Evolutionary conservation across 306 rosid species (phyloP).

Genomic region (Parietaria judaica): DNA sequence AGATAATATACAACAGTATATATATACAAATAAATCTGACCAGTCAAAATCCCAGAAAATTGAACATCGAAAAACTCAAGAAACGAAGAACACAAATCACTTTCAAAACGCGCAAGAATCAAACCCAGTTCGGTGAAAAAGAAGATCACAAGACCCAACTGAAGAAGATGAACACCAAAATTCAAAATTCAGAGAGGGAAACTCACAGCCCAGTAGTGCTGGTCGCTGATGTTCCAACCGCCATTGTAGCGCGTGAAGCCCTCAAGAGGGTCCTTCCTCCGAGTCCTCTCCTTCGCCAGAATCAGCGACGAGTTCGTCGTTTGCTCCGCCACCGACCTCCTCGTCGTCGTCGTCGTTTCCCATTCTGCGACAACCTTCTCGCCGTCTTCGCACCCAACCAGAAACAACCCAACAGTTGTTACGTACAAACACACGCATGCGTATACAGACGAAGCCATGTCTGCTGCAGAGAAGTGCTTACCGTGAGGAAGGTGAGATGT

Average conservation of each 20-base stretch:
- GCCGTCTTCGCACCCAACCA: conserved; percentile 11
- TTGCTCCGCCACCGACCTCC: conserved; percentile 38
- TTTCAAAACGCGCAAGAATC: not conserved
- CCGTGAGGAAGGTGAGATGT: not conserved
- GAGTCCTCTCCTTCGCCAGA: conserved; percentile 50
- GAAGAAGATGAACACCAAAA: not conserved
- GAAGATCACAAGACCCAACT: too few species aligned
- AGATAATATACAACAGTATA: not conserved
- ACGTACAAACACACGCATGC: too few species aligned
- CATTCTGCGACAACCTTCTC: conserved; percentile 23
- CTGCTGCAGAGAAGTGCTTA: not conserved
- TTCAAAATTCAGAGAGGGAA: not conserved
- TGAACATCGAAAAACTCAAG: not conserved
- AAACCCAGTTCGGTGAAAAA: not conserved
- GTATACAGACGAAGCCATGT: not conserved
- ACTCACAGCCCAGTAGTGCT: conserved; percentile 51
- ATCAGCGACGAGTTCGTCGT: conserved; percentile 33
- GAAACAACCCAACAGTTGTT: not conserved
- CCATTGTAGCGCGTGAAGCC: conserved; percentile 42
- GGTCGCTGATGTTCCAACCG: conserved; percentile 69
- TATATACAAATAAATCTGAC: not conserved
- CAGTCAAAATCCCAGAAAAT: too few species aligned
- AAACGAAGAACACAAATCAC: not conserved
- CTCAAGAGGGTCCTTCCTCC: conserved; percentile 43
- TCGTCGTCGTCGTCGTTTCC: conserved; percentile 30